These are phyloP conservation scores for Cystobasidium onofrii DNA, from an alignment of 768 basidiomycete species.

Conservation along the genomic window DNA sequence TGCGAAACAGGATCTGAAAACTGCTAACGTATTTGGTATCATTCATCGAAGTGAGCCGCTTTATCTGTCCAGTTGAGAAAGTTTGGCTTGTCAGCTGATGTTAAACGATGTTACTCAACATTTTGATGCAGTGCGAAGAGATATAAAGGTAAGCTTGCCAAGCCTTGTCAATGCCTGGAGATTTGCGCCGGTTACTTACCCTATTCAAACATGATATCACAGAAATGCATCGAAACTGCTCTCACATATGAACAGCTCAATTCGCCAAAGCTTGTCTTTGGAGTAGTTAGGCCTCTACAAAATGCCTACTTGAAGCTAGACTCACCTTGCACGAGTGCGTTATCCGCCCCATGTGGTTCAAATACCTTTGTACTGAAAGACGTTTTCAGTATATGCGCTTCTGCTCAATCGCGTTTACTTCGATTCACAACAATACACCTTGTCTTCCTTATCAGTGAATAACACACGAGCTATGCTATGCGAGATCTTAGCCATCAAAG, in stretches of 20 bases:
- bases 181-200: too few relatives aligned
- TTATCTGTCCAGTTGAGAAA: not conserved
- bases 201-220: too few relatives aligned
- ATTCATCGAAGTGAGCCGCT: slow-evolving; percentile 22
- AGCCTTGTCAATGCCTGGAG: too few relatives aligned
- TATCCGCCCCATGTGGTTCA: not conserved
- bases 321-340: slow-evolving; percentile 29
- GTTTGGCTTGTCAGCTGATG: not conserved
- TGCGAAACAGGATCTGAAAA: slow-evolving; percentile 20
- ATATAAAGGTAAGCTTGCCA: slow-evolving; percentile 24
- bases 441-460: slow-evolving; percentile 28
- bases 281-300: slow-evolving; percentile 25
- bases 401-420: slow-evolving; percentile 28
- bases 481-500: slow-evolving; percentile 26
- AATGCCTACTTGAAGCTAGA: slow-evolving; percentile 23
- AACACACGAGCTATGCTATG: slow-evolving; percentile 27
- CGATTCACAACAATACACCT: slow-evolving; percentile 18
- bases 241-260: slow-evolving; percentile 29
- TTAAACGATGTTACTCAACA: not conserved
- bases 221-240: slow-evolving; percentile 32
- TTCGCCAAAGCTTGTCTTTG: slow-evolving; percentile 26
- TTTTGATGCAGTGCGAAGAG: slow-evolving; percentile 25
- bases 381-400: slow-evolving; percentile 15
- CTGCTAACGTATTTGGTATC: slow-evolving; percentile 23
- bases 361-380: not conserved